Base-by-base conservation (phyloP, 495 filamentous ascomycete species). In the Aspergillus indologenus region DNA sequence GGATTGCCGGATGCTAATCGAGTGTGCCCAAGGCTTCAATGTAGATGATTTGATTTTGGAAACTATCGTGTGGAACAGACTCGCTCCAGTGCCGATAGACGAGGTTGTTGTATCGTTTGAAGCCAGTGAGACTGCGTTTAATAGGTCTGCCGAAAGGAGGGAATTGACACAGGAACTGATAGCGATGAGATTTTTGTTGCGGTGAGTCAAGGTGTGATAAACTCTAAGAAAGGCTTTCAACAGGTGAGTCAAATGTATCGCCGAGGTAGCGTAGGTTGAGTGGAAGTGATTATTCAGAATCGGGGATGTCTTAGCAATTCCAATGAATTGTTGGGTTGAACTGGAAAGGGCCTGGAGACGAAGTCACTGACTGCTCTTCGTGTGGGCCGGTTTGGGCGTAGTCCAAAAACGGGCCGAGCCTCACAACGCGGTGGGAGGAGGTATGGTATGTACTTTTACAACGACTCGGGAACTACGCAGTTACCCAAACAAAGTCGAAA, bases 391-490 rank as follows among this genome's bases (percentile, higher is more conserved):
- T 54, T 54, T 22, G 22, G 14, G 34, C 43, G 52, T 21, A 54
- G 52, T 24, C 43, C 29, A 1, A 18, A 54, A 54, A 54, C 52
- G 34, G 34, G 34, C 34, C 34, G 34, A 40, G 34, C 34, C 34
- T 40, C 34, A 40, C 5, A 11, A 40, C n/a, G n/a, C n/a, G n/a
- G n/a, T n/a, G 34, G 3, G 2, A 40, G 15, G 12, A n/a, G 29
- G 50, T 17, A 18, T 20, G 14, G 29, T 18, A 18, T 34, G 9
- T n/a, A n/a, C n/a, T 29, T 29, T 29, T 29, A 29, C 21, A 34
- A 31, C n/a, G n/a, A 31, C 4, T 4, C 31, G 24, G 5, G 51
- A 40, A 9, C 26, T 29, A 29, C 4, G 26, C n/a, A n/a, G n/a
- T n/a, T n/a, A n/a, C n/a, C n/a, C n/a, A n/a, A n/a, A n/a, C n/a